Base-by-base conservation (phyloP, 495 filamentous ascomycete species). In the Arthonia radiata region DNA sequence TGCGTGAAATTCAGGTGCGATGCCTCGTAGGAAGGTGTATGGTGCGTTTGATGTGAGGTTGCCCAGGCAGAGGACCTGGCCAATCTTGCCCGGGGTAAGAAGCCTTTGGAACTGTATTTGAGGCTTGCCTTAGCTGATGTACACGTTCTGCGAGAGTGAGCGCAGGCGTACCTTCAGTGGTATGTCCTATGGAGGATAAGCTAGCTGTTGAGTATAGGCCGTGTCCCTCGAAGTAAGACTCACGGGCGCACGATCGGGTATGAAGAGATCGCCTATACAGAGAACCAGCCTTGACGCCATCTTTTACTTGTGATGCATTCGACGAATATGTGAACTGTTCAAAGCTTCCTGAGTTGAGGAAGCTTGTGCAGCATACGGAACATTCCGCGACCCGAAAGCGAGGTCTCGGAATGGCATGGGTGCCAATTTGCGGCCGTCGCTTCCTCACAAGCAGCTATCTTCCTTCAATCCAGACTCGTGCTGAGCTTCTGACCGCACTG, bases 261-360 rank as follows among this genome's bases (percentile, higher is more conserved):
- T 93, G 61, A 93, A 91, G 29, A 97, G 64, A 56, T 97, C 86
- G 46, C 83, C 83, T 35, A 93, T 79, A 39, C 80, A 78, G 44
- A 97, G 65, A 42, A 92, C 74, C 28, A 83, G 54, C 46, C 75
- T 62, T 38, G 76, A 76, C 39, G 74, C 63, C 75, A 82, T 82
- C 31, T 25, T 39, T 32, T 23, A 13, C 7, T 7, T 26, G 8
- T 26, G 24, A 29, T n/a, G n/a, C n/a, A n/a, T n/a, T n/a, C n/a
- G n/a, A n/a, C n/a, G n/a, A n/a, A n/a, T n/a, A n/a, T n/a, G n/a
- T n/a, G n/a, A n/a, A n/a, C n/a, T n/a, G n/a, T n/a, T n/a, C n/a
- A n/a, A n/a, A n/a, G n/a, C n/a, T n/a, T n/a, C n/a, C n/a, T n/a
- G n/a, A n/a, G n/a, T n/a, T n/a, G n/a, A n/a, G n/a, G n/a, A n/a